phyloP scores from a whole-genome alignment of 305 asterid species.

The Ilex paraguariensis region DNA sequence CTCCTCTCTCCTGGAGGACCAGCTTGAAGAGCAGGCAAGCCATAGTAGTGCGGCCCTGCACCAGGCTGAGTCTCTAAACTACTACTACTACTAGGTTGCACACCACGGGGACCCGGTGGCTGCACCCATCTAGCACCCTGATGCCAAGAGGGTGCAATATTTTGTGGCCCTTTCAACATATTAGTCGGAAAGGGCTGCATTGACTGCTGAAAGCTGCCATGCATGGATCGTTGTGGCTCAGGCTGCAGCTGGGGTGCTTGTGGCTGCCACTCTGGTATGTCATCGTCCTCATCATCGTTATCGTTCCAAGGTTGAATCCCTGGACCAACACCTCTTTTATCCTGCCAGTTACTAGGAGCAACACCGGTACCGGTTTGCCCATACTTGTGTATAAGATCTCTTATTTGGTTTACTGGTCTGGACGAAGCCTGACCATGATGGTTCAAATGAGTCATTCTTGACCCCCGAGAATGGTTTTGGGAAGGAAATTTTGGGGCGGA shows the following conservation, averaged over 20 bases:
- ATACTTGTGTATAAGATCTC: constrained; percentile 79
- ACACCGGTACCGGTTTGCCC: constrained; percentile 49
- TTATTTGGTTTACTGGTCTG: constrained; percentile 65
- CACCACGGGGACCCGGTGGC: constrained; percentile 26
- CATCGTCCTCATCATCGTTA: constrained; percentile 72
- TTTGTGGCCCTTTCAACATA: constrained; percentile 6
- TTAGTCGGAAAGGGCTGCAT: not conserved
- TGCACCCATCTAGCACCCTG: constrained; percentile 29
- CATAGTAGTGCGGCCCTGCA: constrained; percentile 8
- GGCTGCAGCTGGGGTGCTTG: constrained; percentile 31
- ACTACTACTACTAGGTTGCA: not conserved
- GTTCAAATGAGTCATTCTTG: constrained; percentile 13
- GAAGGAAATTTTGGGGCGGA: not conserved
- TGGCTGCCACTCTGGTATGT: constrained; percentile 96
- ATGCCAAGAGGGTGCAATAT: constrained; percentile 14
- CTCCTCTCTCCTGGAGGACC: constrained; percentile 17
- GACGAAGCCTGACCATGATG: constrained; percentile 9
- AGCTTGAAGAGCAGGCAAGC: constrained; percentile 1
- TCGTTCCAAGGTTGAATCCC: constrained; percentile 82
- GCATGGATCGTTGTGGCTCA: constrained; percentile 12
- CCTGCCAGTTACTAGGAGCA: constrained; percentile 21
- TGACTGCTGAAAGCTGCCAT: constrained; percentile 8
- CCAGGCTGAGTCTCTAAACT: constrained; percentile 1
- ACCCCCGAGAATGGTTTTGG: constrained; percentile 26
- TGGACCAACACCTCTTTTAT: constrained; percentile 21